phyloP scores from a whole-genome alignment of 352 stramenopile species.

The Phytophthora pistaciae region DNA sequence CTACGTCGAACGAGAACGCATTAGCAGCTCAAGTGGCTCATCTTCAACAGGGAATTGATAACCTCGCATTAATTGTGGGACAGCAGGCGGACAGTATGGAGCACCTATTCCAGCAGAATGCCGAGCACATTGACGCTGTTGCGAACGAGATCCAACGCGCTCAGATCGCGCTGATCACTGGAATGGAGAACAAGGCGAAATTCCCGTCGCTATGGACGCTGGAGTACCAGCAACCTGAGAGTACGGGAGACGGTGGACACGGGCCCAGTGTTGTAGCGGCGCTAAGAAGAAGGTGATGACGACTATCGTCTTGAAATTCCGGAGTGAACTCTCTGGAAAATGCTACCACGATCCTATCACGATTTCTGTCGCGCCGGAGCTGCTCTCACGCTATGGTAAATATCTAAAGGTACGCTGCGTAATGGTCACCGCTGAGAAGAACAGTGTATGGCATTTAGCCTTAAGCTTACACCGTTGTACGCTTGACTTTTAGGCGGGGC shows the following conservation, averaged over 20 bases:
- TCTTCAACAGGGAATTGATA: neutral
- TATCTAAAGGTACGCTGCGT: slow-evolving; percentile 6
- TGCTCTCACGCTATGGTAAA: slow-evolving; percentile 9
- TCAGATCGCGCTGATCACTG: slow-evolving; percentile 9
- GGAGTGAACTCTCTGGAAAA: slow-evolving; percentile 13
- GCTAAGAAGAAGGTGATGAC: slow-evolving; percentile 7
- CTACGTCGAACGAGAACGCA: neutral
- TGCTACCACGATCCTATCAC: slow-evolving; percentile 15
- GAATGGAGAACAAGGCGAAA: slow-evolving; percentile 16
- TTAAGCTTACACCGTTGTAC: neutral
- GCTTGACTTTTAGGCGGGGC: neutral
- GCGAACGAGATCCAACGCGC: neutral
- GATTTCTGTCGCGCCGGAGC: neutral
- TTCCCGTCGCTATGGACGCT: slow-evolving; percentile 17
- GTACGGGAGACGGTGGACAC: neutral
- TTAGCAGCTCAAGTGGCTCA: neutral
- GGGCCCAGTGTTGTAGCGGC: neutral
- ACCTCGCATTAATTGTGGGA: neutral
- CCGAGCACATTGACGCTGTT: slow-evolving; percentile 3
- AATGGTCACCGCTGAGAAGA: neutral
- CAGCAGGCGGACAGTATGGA: slow-evolving; percentile 3
- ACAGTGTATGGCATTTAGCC: neutral
- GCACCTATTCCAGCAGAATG: slow-evolving; percentile 3
- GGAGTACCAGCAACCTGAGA: neutral
- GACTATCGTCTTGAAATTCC: slow-evolving; percentile 5